phyloP scores from a whole-genome alignment of 179 eudicot species.

The Kewa caespitosa region DNA sequence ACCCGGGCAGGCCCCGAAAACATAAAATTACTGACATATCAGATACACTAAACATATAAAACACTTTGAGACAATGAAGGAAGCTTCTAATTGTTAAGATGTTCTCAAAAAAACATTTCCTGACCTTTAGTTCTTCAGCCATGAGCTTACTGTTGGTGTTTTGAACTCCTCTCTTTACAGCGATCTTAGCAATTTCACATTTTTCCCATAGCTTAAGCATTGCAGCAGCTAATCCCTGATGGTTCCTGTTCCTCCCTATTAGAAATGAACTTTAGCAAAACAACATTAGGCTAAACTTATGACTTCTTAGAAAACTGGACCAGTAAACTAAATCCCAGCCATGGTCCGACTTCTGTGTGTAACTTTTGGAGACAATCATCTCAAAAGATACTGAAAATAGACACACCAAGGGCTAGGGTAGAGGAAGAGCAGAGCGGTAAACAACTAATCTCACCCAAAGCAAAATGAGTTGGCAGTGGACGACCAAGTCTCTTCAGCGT shows the following conservation, averaged over 20 bases:
- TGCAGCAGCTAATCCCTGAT: constrained; percentile 86
- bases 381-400: not conserved
- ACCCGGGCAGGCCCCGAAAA: no score
- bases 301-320: not conserved
- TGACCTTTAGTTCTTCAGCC: constrained; percentile 94
- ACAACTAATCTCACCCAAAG: constrained; percentile 55
- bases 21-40: no score
- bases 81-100: no score
- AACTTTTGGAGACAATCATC: not conserved
- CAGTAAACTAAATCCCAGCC: not conserved
- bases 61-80: no score
- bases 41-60: no score
- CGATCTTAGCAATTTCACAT: constrained; percentile 93
- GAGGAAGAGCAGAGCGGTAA: not conserved
- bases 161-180: constrained; percentile 88
- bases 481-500: constrained; percentile 78
- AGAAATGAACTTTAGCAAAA: constrained; percentile 12
- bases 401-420: not conserved
- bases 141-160: constrained; percentile 84
- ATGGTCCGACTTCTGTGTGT: not conserved
- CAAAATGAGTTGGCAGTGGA: constrained; percentile 96
- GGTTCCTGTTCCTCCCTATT: constrained; percentile 86
- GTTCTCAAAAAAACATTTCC: constrained; percentile 18
- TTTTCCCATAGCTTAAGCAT: constrained; percentile 95
- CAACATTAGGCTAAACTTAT: not conserved